Evolutionary conservation across 2,329 filamentous ascomycete genomes (phyloP), one percentile per base, ranked within the genome.

Genomic region (Penicillium freii): DNA sequence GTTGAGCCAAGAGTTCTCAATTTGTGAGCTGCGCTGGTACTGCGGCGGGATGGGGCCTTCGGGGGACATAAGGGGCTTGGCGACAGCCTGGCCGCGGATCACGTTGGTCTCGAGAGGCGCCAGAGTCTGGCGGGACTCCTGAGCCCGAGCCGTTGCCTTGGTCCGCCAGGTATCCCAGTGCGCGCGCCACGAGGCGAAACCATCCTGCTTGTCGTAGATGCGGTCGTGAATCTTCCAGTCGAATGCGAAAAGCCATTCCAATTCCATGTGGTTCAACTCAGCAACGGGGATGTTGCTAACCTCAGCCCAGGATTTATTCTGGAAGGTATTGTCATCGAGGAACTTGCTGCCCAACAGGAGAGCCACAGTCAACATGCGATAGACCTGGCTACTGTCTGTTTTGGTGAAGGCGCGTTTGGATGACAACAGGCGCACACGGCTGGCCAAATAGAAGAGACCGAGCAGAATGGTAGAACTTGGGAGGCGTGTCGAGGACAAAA

Each of bases 281-380:
- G 83, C 77, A 21, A 96, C 91, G 33, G 87, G 82, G 64, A 97
- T 96, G 60, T 90, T 91, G 75, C 91, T 96, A 51, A 97, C 92
- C 71, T 97, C 92, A 5, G 92, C 91, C 92, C 92, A 97, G 1
- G 92, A 96, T 54, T 91, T 89, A 78, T 96, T 97, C 81, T 96
- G 92, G 77, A 97, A 97, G 6, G 92, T 97, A 77, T 96, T 96
- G 81, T 96, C 92, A 70, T 97, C 92, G 64, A 96, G 81, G 70
- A 96, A 97, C 79, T 97, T 97, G 85, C 91, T 96, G 59, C 91
- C 92, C 52, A 97, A 82, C 51, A 97, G 83, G 56, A 97, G 80
- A 8, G 89, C 86, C 38, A 93, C 89, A 7, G 92, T 96, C 62
- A 96, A 82, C 79, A 95, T 88, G 59, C 91, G 89, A 82, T 93